These are phyloP conservation scores for Leucoagaricus sp. DNA, from an alignment of 1,284 basidiomycete species.

Conservation along the genomic window DNA sequence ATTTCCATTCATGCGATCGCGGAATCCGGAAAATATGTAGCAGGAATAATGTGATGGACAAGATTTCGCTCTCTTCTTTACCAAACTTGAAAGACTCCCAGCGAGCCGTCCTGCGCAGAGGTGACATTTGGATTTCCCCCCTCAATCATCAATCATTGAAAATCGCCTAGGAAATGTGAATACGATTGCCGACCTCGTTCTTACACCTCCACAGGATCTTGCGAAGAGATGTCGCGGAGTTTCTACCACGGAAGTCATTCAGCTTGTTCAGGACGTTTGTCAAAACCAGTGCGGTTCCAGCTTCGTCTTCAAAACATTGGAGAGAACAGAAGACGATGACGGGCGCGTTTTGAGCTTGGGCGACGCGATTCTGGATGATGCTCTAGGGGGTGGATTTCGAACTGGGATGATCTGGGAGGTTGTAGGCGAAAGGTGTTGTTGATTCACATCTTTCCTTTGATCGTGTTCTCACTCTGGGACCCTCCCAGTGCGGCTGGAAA, in stretches of 20 bases:
- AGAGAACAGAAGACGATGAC: conserved; percentile 35
- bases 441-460: not conserved
- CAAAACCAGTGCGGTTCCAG: conserved; percentile 31
- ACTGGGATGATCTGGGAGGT: conserved; percentile 84
- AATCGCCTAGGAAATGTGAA: conserved; percentile 41
- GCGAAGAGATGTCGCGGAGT: conserved; percentile 56
- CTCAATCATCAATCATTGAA: conserved; percentile 1
- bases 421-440: conserved; percentile 78
- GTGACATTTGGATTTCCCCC: conserved; percentile 12
- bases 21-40: too few relatives aligned
- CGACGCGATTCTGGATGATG: conserved; percentile 62
- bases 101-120: conserved; percentile 28
- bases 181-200: conserved; percentile 50
- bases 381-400: conserved; percentile 74
- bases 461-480: conserved; percentile 10
- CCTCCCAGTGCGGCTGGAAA: conserved; percentile 79
- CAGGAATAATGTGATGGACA: conserved; percentile 20
- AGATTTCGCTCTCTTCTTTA: conserved; percentile 8
- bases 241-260: conserved; percentile 46
- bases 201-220: conserved; percentile 49
- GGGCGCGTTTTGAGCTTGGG: conserved; percentile 65
- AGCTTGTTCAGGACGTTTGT: conserved; percentile 50
- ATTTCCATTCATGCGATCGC: too few relatives aligned
- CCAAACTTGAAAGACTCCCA: conserved; percentile 15
- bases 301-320: conserved; percentile 37